These are phyloP conservation scores for Aspergillus puulaauensis DNA, from an alignment of 2,329 filamentous ascomycete species.

Conservation along the genomic window DNA sequence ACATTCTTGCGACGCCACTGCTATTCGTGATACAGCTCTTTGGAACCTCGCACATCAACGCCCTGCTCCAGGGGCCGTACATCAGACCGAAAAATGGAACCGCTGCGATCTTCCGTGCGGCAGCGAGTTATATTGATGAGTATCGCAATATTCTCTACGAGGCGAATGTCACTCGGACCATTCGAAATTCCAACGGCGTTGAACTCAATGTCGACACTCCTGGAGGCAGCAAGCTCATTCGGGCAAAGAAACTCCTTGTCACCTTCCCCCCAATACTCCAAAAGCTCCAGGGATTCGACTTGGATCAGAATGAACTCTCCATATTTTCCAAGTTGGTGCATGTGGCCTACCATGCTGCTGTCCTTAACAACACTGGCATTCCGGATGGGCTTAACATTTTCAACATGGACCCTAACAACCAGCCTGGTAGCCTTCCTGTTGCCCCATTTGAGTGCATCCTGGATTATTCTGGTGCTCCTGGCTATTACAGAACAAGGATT, in stretches of 20 bases:
- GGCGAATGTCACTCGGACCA: conserved; percentile 21
- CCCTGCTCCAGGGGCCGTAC: conserved; percentile 17
- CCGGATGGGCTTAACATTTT: conserved; percentile 23
- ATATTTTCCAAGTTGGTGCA: conserved; percentile 40
- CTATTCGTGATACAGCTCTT: conserved; percentile 12
- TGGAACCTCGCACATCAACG: conserved; percentile 10
- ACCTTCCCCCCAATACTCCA: conserved; percentile 37
- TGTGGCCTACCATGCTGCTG: conserved; percentile 38
- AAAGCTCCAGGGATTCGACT: conserved; percentile 38
- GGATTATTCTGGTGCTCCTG: conserved; percentile 7
- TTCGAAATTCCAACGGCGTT: conserved; percentile 18
- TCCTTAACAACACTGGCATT: conserved; percentile 43
- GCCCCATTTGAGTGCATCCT: conserved; percentile 10
- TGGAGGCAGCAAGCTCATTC: conserved; percentile 30
- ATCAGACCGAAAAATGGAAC: conserved; percentile 19
- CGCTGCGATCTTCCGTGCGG: conserved; percentile 13
- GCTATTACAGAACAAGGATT: conserved; percentile 8
- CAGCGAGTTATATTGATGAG: conserved; percentile 23
- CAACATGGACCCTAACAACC: conserved; percentile 23
- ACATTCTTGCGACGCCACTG: conserved; percentile 13
- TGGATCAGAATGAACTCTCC: conserved; percentile 32
- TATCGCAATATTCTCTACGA: conserved; percentile 24
- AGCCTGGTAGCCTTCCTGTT: conserved; percentile 28
- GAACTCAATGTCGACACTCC: conserved; percentile 25
- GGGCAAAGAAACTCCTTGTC: conserved; percentile 39